Evolutionary conservation across 2,329 filamentous ascomycete species (phyloP).

Genomic region (Curvularia sp.): DNA sequence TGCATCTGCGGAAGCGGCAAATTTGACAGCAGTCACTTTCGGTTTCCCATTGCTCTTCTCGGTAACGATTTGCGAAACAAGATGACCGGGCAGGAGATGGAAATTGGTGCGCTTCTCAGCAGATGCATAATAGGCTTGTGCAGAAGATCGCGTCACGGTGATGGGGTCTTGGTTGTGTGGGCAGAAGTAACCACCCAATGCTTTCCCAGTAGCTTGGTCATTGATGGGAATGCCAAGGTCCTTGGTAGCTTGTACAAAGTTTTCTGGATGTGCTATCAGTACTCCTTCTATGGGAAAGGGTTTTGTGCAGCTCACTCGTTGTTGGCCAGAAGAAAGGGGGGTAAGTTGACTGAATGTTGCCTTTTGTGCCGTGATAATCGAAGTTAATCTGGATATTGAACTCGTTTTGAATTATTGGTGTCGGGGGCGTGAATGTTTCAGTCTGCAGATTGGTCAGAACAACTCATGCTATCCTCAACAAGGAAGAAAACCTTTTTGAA

Average conservation of each 20-base stretch:
- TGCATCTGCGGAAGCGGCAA: conserved; percentile 25
- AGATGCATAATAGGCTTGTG: conserved; percentile 29
- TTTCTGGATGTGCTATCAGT: conserved; percentile 19
- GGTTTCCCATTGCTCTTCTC: conserved; percentile 11
- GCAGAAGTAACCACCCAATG: conserved; percentile 31
- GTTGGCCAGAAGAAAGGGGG: conserved; percentile 33
- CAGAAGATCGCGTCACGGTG: conserved; percentile 27
- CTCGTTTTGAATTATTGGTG: conserved; percentile 25
- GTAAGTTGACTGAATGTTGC: conserved; percentile 30
- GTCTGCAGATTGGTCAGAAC: conserved; percentile 22
- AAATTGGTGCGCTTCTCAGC: conserved; percentile 28
- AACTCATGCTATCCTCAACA: background rate
- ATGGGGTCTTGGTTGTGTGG: conserved; percentile 28
- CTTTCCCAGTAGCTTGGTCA: conserved; percentile 31
- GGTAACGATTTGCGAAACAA: conserved; percentile 26
- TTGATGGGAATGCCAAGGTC: conserved; percentile 25
- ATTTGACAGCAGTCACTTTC: conserved; percentile 31
- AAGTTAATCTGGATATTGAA: conserved; percentile 29
- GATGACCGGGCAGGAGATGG: conserved; percentile 28
- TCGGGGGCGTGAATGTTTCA: conserved; percentile 31
- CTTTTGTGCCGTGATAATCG: conserved; percentile 23
- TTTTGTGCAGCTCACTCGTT: conserved; percentile 22
- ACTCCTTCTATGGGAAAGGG: background rate
- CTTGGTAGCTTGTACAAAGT: conserved; percentile 27
- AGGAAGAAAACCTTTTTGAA: conserved; percentile 27